Base-by-base conservation (phyloP, 371 early-diverging fungal genomes). In the Lichtheimia corymbifera region DNA sequence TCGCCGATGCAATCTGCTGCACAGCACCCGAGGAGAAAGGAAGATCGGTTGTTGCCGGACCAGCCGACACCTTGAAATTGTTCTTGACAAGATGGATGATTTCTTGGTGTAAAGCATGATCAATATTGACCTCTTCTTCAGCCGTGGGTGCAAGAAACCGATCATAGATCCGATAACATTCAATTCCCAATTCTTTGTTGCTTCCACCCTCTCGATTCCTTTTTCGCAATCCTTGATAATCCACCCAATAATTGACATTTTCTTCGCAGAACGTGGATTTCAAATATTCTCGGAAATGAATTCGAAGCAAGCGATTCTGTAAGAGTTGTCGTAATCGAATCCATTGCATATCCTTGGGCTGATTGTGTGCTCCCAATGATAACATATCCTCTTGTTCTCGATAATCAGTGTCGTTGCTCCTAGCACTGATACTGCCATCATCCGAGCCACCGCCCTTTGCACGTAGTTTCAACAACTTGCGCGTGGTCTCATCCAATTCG, bases 231-330 rank as follows among this genome's bases (percentile, higher is more conserved):
- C 67, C 52, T 44, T 60, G 65, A 60, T 74, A 73, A 62, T 89
- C 89, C 3, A 84, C 68, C 82, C 85, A 85, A 53, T 89, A 91
- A 41, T 85, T 76, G 42, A 88, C 67, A 54, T 90, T 91, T 53
- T 91, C 91, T 58, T 87, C 88, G 64, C 89, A 90, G 57, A 85
- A 85, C 55, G 82, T 82, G 27, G 80, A 77, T n/a, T 79, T 79
- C 41, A 87, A 68, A 58, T 83, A 88, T 20, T 74, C 74, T 22
- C 85, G 80, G 65, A 88, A 88, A 28, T 84, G 69, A 62, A 80
- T 76, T 2, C 88, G 77, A 4, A 85, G 67, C 2, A 74, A 58
- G 1, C 74, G 67, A 61, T 82, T 84, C 13, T 80, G 75, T 2
- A 91, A 71, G 49, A 91, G 87, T 30, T 76, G 71, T 41, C 77